Base-by-base conservation (phyloP, 768 basidiomycete species). In the Mycena venus region DNA sequence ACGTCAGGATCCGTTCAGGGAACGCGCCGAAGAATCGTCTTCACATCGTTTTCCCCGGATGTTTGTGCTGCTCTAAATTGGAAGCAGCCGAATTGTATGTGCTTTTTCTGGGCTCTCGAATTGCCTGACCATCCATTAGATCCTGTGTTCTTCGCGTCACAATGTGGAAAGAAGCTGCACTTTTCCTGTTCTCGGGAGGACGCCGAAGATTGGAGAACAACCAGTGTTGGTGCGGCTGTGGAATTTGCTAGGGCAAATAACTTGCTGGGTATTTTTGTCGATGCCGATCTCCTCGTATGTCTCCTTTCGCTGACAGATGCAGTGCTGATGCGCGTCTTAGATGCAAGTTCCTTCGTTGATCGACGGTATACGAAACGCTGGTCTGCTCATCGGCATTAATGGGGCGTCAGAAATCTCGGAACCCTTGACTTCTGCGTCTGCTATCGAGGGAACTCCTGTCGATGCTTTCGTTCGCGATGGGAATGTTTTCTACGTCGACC, bases 11-110 rank as follows among this genome's bases (percentile, higher is more conserved):
- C 85, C 61, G 81, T 87, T 31, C 90, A 90, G 32, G 87, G 87
- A 47, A 85, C 86, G 60, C 91, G 94, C 68, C 88, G 97, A 61
- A 93, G 93, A 77, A 91, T 99, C 73, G 91, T 96, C n/a, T 96
- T 99, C 81, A 93, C 93, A 44, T 98, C 96, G 8, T 99, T 95
- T 82, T 94, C 94, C 59, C 95, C 97, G 11, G 93, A 95, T 80
- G 91, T 96, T 0, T 98, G 96, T 83, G 91, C 95, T 10, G 93
- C 95, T 19, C 83, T 99, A 68, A 99, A 99, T 80, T 99, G 98
- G 98, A 99, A 99, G 84, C 98, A 99, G 83, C 98, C 98, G 15
- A 99, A 99, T 83, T 99, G 98, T 96, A 85, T 84, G 92, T 84
- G 40, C 29, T 49, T 60, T 58, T 76, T 76, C 27, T n/a, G 29